Conservation (phyloP, 352 stramenopile species). For the Phytophthora europaea region DNA sequence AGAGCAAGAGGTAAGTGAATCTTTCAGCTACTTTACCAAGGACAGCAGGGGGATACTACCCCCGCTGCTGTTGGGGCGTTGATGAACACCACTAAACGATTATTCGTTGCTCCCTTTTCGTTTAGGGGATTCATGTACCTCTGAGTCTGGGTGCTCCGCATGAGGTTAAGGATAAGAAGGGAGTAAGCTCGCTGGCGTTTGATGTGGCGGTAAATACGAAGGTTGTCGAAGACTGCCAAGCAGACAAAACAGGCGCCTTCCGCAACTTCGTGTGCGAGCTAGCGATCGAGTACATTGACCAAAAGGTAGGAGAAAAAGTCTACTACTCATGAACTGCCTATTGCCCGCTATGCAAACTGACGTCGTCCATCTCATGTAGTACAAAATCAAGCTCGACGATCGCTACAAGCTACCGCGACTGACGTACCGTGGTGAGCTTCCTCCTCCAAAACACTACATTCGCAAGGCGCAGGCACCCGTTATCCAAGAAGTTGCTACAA, state of each 20-base stretch:
- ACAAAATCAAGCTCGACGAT: conserved; percentile 80
- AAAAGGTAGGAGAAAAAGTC: conserved; percentile 56
- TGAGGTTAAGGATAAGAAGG: conserved; percentile 83
- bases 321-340: neutral
- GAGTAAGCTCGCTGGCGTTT: conserved; percentile 66
- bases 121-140: conserved; percentile 79
- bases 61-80: neutral
- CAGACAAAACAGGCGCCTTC: conserved; percentile 75
- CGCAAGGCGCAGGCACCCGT: conserved; percentile 72
- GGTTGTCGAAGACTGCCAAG: conserved; percentile 71
- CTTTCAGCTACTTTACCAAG: neutral
- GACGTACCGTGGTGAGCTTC: conserved; percentile 68
- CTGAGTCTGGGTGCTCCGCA: conserved; percentile 76
- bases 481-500: conserved; percentile 71
- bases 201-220: conserved; percentile 87
- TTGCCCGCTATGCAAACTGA: neutral
- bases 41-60: neutral
- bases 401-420: conserved; percentile 85
- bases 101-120: neutral
- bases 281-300: conserved; percentile 84
- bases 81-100: neutral
- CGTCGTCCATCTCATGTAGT: conserved; percentile 39
- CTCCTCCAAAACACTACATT: conserved; percentile 84
- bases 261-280: conserved; percentile 88
- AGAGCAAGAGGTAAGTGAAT: conserved; percentile 67